Evolutionary conservation across 1,284 basidiomycete species (phyloP).

Genomic region (Fistulinella cinereoalba): DNA sequence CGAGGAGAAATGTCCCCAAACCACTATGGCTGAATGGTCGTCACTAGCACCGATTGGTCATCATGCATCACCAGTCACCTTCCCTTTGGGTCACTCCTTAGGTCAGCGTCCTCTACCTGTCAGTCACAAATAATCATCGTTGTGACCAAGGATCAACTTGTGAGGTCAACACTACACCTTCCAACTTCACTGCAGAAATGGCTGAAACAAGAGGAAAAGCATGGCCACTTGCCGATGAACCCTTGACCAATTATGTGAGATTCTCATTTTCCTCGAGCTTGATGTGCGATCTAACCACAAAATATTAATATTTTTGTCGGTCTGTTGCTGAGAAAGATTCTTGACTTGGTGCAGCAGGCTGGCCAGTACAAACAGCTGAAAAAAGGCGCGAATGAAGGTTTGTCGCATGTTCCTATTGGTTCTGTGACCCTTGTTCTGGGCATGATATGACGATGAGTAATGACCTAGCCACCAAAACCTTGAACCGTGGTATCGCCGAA

Average conservation of each 20-base stretch:
- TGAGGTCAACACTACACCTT: conserved; percentile 52
- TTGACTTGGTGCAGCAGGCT: conserved; percentile 88
- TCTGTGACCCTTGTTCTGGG: too few species aligned
- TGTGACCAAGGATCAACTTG: conserved; percentile 74
- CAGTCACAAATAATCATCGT: background rate
- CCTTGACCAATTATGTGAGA: conserved; percentile 90
- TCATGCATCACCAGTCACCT: background rate
- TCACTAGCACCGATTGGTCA: background rate
- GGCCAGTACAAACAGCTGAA: conserved; percentile 95
- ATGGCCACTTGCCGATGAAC: conserved; percentile 88
- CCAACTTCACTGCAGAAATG: conserved; percentile 40
- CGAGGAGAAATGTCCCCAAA: too few species aligned
- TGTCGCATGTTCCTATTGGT: conserved; percentile 15
- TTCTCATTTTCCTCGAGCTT: conserved; percentile 1
- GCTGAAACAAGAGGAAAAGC: conserved; percentile 72
- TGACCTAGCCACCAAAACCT: conserved; percentile 84
- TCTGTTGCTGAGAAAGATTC: conserved; percentile 56
- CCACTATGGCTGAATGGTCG: background rate
- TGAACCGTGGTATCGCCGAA: conserved; percentile 98
- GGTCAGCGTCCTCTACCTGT: conserved; percentile 5
- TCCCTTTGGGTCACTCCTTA: conserved; percentile 14
- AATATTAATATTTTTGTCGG: background rate
- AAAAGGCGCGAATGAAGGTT: conserved; percentile 96
- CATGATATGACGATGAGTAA: too few species aligned
- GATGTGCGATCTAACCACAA: background rate